Percentiles rank a stretch among this genome's conserved stretches.
Conservation (phyloP, 2,329 filamentous ascomycete species). For the Alternaria sp. region DNA sequence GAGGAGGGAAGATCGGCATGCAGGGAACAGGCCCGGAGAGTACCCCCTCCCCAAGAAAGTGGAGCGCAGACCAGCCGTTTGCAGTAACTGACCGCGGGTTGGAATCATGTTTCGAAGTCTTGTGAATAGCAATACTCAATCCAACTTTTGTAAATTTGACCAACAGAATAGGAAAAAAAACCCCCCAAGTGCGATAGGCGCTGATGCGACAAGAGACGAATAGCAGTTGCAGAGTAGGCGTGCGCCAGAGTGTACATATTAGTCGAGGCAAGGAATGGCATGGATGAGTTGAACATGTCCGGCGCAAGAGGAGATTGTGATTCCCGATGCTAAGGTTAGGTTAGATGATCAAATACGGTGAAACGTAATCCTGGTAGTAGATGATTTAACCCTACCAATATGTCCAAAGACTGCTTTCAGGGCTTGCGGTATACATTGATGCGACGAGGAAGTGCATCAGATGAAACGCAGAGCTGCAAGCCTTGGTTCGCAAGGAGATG, state of each 20-base stretch:
- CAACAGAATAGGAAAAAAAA: background rate
- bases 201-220: background rate
- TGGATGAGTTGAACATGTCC: slow-evolving; percentile 13
- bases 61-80: slow-evolving; percentile 10
- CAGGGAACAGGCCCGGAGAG: slow-evolving; percentile 17
- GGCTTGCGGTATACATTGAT: slow-evolving; percentile 49
- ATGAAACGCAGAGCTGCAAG: slow-evolving; percentile 40
- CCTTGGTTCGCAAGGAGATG: slow-evolving; percentile 39
- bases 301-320: slow-evolving; percentile 13
- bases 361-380: slow-evolving; percentile 18
- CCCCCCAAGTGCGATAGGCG: background rate
- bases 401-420: slow-evolving; percentile 16
- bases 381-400: slow-evolving; percentile 14
- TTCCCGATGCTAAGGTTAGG: slow-evolving; percentile 17
- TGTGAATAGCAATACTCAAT: slow-evolving; percentile 5
- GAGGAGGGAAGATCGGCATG: slow-evolving; percentile 20
- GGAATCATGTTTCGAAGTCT: slow-evolving; percentile 6
- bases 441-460: slow-evolving; percentile 42
- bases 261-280: slow-evolving; percentile 9
- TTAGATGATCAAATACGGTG: slow-evolving; percentile 18
- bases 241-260: background rate
- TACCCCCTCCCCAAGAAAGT: slow-evolving; percentile 8
- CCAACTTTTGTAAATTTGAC: background rate
- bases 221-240: slow-evolving; percentile 6
- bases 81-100: slow-evolving; percentile 8